A percentile compares a stretch with the other conserved stretches of the same genome.
These are phyloP conservation scores for Calycina marina DNA, from an alignment of 2,329 filamentous ascomycete species.

Conservation along the genomic window DNA sequence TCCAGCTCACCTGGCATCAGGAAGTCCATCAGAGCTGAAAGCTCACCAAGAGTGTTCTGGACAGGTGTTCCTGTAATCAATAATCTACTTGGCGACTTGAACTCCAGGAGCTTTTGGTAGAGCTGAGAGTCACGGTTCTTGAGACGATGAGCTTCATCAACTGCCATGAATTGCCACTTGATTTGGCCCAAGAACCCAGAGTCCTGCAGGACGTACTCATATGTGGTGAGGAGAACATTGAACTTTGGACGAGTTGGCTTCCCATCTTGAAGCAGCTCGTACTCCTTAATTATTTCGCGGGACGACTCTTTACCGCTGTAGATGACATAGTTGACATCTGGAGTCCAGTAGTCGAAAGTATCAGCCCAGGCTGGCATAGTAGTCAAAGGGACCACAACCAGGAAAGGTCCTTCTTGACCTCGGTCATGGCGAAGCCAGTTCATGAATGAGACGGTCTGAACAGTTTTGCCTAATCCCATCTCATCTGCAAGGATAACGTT, in stretches of 20 bases:
- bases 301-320: constrained; percentile 85
- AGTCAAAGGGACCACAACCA: constrained; percentile 92
- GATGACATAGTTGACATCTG: constrained; percentile 91
- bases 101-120: constrained; percentile 71
- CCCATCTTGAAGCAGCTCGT: constrained; percentile 75
- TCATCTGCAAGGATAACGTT: constrained; percentile 97
- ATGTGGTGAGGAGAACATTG: constrained; percentile 93
- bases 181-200: constrained; percentile 72
- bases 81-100: constrained; percentile 76
- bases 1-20: constrained; percentile 86
- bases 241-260: constrained; percentile 87
- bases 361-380: constrained; percentile 98
- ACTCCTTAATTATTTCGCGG: constrained; percentile 74
- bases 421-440: constrained; percentile 91
- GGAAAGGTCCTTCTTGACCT: constrained; percentile 81
- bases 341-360: constrained; percentile 92
- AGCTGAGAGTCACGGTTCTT: constrained; percentile 95
- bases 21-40: constrained; percentile 89
- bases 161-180: constrained; percentile 94
- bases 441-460: constrained; percentile 92
- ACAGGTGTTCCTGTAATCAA: constrained; percentile 95
- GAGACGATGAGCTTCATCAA: constrained; percentile 91
- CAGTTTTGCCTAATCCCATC: constrained; percentile 97
- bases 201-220: constrained; percentile 88
- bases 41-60: constrained; percentile 88